Evolutionary conservation across 2,329 filamentous ascomycete genomes (phyloP), one percentile per base, ranked within the genome.

Genomic region (Microsporum ferrugineum): DNA sequence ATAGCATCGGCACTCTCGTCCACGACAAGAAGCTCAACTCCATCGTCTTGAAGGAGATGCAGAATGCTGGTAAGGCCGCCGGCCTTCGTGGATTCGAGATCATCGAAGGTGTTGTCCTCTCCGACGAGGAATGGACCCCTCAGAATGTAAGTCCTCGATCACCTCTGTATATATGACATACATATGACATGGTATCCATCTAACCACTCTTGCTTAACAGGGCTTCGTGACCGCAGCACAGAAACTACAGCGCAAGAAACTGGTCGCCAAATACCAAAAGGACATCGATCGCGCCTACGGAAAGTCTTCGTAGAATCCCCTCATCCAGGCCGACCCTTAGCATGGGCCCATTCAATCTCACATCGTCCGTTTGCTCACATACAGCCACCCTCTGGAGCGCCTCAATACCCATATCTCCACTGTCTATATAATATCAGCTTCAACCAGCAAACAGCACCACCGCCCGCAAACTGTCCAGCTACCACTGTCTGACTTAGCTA

Each of bases 171-270:
- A 31, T n/a, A 38, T 57, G 27, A 34, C 23, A 17, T 27, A 14
- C 39, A n/a, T 61, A 36, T 36, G 10, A 36, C 34, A 43, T 12
- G 39, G 39, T 14, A 43, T 43, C 39, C n/a, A 12, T 14, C 47
- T 71, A 68, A 68, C 47, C 74, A 51, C 75, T 70, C 74, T 66
- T 63, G 36, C 4, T 45, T 60, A 60, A 65, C 29, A 88, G 85
- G 79, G 80, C 61, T 78, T 84, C 61, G 82, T 86, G 60, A 88
- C 86, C 56, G 85, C 86, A 8, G 86, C 86, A 2, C 86, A 88
- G 73, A 89, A 89, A 70, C 78, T 89, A 57, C 87, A 88, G 76
- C 81, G 86, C 67, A 87, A 83, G 76, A 83, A 80, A 68, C 87
- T 89, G 63, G 73, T 86, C 58, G 73, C 79, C 45, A 82, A 80